Evolutionary conservation across 139 green algal genomes (phyloP).

Genomic region (Medakamo hakoo): DNA sequence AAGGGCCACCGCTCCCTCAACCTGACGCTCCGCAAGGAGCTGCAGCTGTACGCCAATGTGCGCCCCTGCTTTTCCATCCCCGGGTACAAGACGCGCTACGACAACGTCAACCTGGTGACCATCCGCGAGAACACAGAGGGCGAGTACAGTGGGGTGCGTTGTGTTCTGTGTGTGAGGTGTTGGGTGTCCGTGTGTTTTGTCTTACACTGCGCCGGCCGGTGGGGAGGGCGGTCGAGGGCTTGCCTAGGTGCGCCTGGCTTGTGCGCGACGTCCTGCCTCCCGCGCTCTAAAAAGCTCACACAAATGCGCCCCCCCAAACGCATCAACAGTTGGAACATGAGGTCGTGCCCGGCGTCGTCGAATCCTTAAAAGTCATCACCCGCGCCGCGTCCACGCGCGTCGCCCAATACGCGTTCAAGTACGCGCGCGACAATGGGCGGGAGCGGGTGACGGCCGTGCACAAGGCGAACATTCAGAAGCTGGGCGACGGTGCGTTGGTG

Average conservation of each 20-base stretch:
- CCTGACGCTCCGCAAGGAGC: slow-evolving; percentile 90
- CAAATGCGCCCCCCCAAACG: no score
- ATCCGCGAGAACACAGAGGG: slow-evolving; percentile 97
- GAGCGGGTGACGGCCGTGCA: slow-evolving; percentile 62
- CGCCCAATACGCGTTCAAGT: slow-evolving; percentile 86
- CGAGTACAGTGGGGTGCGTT: slow-evolving; percentile 86
- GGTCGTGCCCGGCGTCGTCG: slow-evolving; percentile 85
- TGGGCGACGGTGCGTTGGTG: slow-evolving; percentile 38
- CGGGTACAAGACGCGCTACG: slow-evolving; percentile 89
- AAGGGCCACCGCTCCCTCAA: slow-evolving; percentile 87
- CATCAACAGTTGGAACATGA: slow-evolving; percentile 97
- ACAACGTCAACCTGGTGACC: slow-evolving; percentile 86
- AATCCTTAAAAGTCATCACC: slow-evolving; percentile 92
- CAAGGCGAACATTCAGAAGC: slow-evolving; percentile 97
- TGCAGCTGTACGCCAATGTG: slow-evolving; percentile 91
- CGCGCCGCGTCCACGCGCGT: slow-evolving; percentile 60
- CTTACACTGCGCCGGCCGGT: no score
- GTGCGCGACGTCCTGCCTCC: no score
- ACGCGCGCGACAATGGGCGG: slow-evolving; percentile 61
- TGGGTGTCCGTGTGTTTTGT: no score
- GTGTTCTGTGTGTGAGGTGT: no score
- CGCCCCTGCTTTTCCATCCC: slow-evolving; percentile 83
- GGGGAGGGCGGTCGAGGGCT: no score
- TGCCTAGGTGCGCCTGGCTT: no score
- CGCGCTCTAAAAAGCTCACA: no score